Conservation (phyloP, 2,329 filamentous ascomycete genomes). For the Alternaria gaisen region DNA sequence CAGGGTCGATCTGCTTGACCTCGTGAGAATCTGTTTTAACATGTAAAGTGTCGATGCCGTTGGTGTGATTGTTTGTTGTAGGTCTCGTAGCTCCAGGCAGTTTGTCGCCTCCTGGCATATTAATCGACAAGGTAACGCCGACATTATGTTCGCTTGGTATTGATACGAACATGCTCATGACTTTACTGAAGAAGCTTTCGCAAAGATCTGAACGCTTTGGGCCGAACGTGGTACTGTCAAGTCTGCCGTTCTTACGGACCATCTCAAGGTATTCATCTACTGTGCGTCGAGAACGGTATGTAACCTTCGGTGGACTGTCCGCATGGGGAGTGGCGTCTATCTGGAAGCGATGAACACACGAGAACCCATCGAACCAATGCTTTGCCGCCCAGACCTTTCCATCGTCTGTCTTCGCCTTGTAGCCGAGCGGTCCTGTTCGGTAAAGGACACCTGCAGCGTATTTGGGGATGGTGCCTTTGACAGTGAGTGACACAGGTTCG, state of each 20-base stretch:
- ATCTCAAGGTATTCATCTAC: constrained; percentile 69
- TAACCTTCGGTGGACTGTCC: constrained; percentile 57
- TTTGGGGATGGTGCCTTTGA: constrained; percentile 72
- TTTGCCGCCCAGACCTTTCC: constrained; percentile 67
- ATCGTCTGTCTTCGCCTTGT: constrained; percentile 67
- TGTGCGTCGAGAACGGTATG: constrained; percentile 76
- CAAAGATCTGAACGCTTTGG: constrained; percentile 75
- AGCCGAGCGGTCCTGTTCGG: constrained; percentile 72
- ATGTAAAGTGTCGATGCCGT: constrained; percentile 61
- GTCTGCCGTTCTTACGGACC: constrained; percentile 67
- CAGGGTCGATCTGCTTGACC: constrained; percentile 71
- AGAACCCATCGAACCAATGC: constrained; percentile 86
- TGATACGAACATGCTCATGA: constrained; percentile 68
- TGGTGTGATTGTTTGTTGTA: constrained; percentile 39
- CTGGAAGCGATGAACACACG: constrained; percentile 76
- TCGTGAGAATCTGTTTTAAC: constrained; percentile 67
- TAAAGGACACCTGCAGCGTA: constrained; percentile 76
- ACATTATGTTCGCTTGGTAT: constrained; percentile 62
- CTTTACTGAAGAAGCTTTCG: constrained; percentile 74
- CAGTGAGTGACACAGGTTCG: constrained; percentile 68
- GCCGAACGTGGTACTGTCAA: constrained; percentile 70
- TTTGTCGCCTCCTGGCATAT: constrained; percentile 64
- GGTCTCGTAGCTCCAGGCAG: constrained; percentile 22
- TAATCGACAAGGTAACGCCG: constrained; percentile 70
- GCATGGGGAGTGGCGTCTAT: constrained; percentile 59